These are phyloP conservation scores for Suillus weaverae DNA, from an alignment of 768 basidiomycete species.

Conservation along the genomic window DNA sequence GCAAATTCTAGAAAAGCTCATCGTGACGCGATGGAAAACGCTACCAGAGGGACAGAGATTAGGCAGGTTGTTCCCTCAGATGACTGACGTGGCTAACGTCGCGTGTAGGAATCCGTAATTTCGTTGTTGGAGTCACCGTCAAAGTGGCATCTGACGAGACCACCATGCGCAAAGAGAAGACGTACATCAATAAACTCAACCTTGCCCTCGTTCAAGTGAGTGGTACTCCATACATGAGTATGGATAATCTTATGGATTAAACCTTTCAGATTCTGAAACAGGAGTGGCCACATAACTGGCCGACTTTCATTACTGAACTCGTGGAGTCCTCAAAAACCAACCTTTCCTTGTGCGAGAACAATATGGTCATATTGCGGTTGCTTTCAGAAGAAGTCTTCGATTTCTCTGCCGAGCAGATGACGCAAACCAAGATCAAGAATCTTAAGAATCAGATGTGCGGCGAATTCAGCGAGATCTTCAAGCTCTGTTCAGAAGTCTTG, in stretches of 20 bases:
- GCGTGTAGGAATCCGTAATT: slow-evolving; percentile 85
- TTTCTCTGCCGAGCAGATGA: slow-evolving; percentile 98
- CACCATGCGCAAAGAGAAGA: slow-evolving; percentile 88
- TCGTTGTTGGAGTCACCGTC: slow-evolving; percentile 90
- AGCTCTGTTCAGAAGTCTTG: slow-evolving; percentile 92
- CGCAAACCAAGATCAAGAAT: slow-evolving; percentile 94
- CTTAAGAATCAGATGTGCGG: slow-evolving; percentile 98
- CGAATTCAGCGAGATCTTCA: slow-evolving; percentile 97
- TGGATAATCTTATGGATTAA: slow-evolving; percentile 8
- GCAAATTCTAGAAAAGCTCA: slow-evolving; percentile 95
- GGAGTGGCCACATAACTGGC: slow-evolving; percentile 99
- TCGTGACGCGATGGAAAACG: slow-evolving; percentile 94
- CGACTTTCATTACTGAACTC: slow-evolving; percentile 94
- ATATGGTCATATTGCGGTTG: slow-evolving; percentile 97
- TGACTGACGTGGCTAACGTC: slow-evolving; percentile 14
- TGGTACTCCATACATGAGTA: slow-evolving; percentile 4
- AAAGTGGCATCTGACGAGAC: slow-evolving; percentile 92
- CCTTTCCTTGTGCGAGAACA: slow-evolving; percentile 97
- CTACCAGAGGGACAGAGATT: slow-evolving; percentile 91
- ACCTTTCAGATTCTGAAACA: slow-evolving; percentile 87
- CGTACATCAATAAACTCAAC: slow-evolving; percentile 94
- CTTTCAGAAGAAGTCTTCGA: slow-evolving; percentile 99
- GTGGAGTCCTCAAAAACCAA: slow-evolving; percentile 97
- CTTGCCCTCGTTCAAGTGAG: slow-evolving; percentile 90
- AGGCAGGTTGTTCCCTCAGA: slow-evolving; percentile 45